Evolutionary conservation across 768 basidiomycete species (phyloP).

Genomic region (Amanita jacksonii): DNA sequence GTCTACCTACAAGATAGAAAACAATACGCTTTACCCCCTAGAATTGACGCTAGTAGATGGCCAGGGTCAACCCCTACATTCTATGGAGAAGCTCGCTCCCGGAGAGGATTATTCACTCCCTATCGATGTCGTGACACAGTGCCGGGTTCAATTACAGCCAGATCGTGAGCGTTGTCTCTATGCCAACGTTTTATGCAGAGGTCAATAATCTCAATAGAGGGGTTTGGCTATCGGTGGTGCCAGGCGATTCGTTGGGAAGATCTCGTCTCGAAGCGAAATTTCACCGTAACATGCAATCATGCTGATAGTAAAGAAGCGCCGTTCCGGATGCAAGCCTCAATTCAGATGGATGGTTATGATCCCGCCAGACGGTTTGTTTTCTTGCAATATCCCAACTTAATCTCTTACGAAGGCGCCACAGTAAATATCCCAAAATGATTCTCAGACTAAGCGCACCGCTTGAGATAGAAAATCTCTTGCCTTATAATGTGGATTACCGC

Average conservation of each 20-base stretch:
- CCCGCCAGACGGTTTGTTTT: slow-evolving; percentile 20
- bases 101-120: slow-evolving; percentile 86
- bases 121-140: slow-evolving; percentile 77
- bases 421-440: slow-evolving; percentile 77
- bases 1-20: slow-evolving; percentile 88
- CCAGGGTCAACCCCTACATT: slow-evolving; percentile 68
- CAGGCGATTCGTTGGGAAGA: slow-evolving; percentile 85
- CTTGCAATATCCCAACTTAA: background rate
- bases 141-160: slow-evolving; percentile 80
- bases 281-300: slow-evolving; percentile 83
- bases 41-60: slow-evolving; percentile 88
- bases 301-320: slow-evolving; percentile 72
- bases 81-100: slow-evolving; percentile 83
- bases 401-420: slow-evolving; percentile 19
- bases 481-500: slow-evolving; percentile 91
- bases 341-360: slow-evolving; percentile 56
- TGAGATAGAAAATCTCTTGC: slow-evolving; percentile 91
- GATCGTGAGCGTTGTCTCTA: slow-evolving; percentile 55
- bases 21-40: slow-evolving; percentile 83
- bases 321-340: slow-evolving; percentile 92
- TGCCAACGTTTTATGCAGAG: slow-evolving; percentile 2
- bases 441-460: slow-evolving; percentile 87
- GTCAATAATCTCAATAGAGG: slow-evolving; percentile 42
- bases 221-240: slow-evolving; percentile 96
- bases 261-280: slow-evolving; percentile 53